Evolutionary conservation across 1,284 basidiomycete species (phyloP), one percentile per base, ranked within the genome.

Genomic region (Cryptococcus maquisensis): DNA sequence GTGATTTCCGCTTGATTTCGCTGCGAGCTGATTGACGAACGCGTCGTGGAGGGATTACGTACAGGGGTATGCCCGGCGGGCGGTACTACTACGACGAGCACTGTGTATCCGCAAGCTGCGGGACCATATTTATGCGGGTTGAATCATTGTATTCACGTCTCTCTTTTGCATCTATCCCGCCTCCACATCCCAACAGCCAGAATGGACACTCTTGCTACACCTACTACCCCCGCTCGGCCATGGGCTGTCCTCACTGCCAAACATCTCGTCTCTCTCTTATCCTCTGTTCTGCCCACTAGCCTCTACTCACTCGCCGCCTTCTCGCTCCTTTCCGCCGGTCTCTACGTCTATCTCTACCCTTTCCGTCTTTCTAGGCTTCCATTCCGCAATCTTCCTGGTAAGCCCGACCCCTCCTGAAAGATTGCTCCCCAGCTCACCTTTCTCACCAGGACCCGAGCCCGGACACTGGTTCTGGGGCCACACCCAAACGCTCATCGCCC

Each of bases 381-480:
- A 8, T 69, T 55, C 52, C 56, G 50, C 15, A 66, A 69, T 46
- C 49, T 69, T 15, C 53, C 43, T 37, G 66, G 66, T 65, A 26
- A 50, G 63, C 57, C 21, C 16, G 28, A 10, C 6, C n/a, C n/a
- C 10, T 32, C 28, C 28, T 10, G 6, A 32, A 8, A 32, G 28
- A 32, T 10, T 32, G 4, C 7, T 10, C 28, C 6, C 5, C 28
- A 32, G 28, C 28, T 32, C 28, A 32, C 28, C 28, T 5, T 3
- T n/a, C 28, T 1, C 10, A 16, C 13, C 43, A 63, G 69, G 66
- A 4, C 67, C 67, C 0, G 23, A 39, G n/a, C 23, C 52, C 16
- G 40, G 42, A 6, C 43, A 47, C 26, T 43, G 54, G 26, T 32
- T 68, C 43, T 62, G 57, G 56, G 67, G 67, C 35, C 53, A 54